phyloP scores from a whole-genome alignment of 2,329 filamentous ascomycete genomes.

The Alternaria sp. region DNA sequence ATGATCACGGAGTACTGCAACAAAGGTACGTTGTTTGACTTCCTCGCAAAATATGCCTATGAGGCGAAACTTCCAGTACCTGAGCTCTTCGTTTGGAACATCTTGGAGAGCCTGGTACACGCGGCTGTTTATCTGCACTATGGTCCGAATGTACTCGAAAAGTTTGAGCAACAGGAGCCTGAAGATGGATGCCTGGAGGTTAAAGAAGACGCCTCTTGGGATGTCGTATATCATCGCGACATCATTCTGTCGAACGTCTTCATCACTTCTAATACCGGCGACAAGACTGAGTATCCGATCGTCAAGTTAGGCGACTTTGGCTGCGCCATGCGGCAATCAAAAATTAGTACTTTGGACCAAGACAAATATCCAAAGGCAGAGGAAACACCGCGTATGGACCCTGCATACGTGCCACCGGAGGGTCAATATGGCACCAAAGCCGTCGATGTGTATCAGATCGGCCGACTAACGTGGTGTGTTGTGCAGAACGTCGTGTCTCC shows the following conservation, averaged over 20 bases:
- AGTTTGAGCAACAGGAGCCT: background rate
- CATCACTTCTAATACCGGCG: background rate
- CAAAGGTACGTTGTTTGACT: background rate
- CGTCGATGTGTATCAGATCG: background rate
- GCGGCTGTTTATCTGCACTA: background rate
- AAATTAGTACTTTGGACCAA: background rate
- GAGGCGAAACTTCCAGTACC: background rate
- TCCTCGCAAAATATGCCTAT: background rate
- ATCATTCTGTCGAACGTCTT: background rate
- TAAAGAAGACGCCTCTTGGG: background rate
- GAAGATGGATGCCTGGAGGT: background rate
- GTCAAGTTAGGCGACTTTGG: background rate
- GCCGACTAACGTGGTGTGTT: background rate
- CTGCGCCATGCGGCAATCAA: background rate
- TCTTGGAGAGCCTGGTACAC: background rate
- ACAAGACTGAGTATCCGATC: background rate
- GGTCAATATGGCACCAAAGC: background rate
- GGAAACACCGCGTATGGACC: background rate
- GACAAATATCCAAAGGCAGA: background rate
- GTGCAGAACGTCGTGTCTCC: background rate
- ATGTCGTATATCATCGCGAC: background rate
- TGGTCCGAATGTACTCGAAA: background rate
- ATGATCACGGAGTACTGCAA: conserved; percentile 1
- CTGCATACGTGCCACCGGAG: background rate
- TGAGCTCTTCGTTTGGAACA: background rate